Conservation (phyloP, 306 rosid species). For the Cercis canadensis region DNA sequence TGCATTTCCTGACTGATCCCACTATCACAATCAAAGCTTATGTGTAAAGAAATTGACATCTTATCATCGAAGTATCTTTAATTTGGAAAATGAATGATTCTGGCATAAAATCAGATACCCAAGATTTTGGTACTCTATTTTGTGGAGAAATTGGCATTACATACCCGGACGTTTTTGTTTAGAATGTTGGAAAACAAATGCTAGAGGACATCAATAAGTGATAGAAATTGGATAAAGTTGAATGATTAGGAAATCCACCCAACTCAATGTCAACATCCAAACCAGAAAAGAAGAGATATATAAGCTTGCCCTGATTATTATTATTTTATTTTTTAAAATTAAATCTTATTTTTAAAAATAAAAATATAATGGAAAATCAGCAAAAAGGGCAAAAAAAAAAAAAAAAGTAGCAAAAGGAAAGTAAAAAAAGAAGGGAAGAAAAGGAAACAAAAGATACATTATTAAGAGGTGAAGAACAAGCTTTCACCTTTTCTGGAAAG, state of each 20-base stretch:
- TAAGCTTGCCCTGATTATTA: no score
- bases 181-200: slow-evolving; percentile 1
- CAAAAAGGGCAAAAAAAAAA: no score
- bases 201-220: not conserved
- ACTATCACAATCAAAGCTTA: slow-evolving; percentile 32
- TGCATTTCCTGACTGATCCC: slow-evolving; percentile 25
- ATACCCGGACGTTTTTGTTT: slow-evolving; percentile 27
- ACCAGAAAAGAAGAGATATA: no score
- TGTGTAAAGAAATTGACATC: slow-evolving; percentile 8
- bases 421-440: no score
- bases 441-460: no score
- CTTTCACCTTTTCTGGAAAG: no score
- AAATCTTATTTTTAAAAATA: no score
- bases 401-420: no score
- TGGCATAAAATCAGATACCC: slow-evolving; percentile 29
- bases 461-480: no score
- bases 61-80: not conserved
- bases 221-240: slow-evolving; percentile 28
- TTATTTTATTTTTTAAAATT: no score
- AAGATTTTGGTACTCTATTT: slow-evolving; percentile 25
- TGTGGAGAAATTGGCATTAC: slow-evolving; percentile 26
- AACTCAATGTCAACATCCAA: not conserved
- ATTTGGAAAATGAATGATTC: not conserved
- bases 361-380: no score
- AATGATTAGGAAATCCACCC: not conserved